Conservation (phyloP, 2,329 filamentous ascomycete species). For the Xylaria sp. region DNA sequence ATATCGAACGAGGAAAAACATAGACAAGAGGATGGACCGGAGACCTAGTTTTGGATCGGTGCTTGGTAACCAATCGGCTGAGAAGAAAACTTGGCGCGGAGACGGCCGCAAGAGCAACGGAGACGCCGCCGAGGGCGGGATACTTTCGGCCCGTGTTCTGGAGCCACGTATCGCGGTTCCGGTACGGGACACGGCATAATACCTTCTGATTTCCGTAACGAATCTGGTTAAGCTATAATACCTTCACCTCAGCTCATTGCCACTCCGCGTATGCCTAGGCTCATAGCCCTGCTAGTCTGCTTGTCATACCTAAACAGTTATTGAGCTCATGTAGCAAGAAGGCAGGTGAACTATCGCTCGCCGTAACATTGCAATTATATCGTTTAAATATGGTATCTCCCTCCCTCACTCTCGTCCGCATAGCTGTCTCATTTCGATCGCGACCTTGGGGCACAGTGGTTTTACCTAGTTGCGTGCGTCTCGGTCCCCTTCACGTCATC, state of each 20-base stretch:
- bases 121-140: neutral
- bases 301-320: neutral
- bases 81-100: neutral
- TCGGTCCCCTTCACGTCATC: neutral
- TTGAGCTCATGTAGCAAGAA: neutral
- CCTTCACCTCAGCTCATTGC: too few species aligned
- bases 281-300: neutral
- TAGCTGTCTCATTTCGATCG: neutral
- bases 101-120: neutral
- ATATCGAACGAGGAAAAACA: neutral
- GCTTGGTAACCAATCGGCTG: neutral
- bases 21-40: neutral
- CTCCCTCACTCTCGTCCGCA: neutral
- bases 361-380: neutral
- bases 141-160: neutral
- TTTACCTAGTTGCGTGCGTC: neutral
- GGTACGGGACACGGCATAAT: neutral
- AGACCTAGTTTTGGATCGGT: neutral
- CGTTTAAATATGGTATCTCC: neutral
- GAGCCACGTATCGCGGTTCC: neutral
- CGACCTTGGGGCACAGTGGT: neutral
- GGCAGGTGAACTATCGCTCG: neutral
- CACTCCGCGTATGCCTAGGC: too few species aligned
- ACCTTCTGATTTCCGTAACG: neutral
- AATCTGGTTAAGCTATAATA: neutral